Conservation (phyloP, 805 yeast genomes). For the Candida manassasensis region DNA sequence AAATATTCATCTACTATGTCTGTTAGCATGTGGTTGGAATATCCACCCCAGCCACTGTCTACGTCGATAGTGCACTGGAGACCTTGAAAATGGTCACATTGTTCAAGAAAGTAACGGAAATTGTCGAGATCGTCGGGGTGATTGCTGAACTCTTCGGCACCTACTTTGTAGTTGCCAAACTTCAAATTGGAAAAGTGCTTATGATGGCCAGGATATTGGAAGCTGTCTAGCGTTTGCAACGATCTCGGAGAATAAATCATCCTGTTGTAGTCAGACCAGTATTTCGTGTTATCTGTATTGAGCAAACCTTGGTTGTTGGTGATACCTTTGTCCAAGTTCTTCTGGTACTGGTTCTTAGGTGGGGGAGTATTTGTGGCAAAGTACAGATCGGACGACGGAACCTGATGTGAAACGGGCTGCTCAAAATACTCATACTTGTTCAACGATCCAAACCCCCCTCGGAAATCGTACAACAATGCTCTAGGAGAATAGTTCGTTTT, state of each 20-base stretch:
- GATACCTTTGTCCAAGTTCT: constrained; percentile 49
- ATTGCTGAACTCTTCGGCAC: constrained; percentile 53
- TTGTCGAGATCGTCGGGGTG: constrained; percentile 38
- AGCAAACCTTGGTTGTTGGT: constrained; percentile 24
- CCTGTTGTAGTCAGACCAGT: constrained; percentile 79
- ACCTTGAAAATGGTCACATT: constrained; percentile 72
- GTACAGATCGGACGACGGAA: constrained; percentile 9
- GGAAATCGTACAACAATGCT: constrained; percentile 73
- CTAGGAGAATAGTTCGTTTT: constrained; percentile 69
- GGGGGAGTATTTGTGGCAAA: constrained; percentile 16
- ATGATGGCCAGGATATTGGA: constrained; percentile 42
- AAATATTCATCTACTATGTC: constrained; percentile 66
- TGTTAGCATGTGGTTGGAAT: constrained; percentile 47
- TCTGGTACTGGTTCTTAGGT: constrained; percentile 57
- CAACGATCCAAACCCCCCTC: constrained; percentile 71
- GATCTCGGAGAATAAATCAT: constrained; percentile 62
- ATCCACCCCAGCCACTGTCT: constrained; percentile 85
- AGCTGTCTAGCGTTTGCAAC: constrained; percentile 50
- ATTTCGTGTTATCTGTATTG: constrained; percentile 39
- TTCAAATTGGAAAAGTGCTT: constrained; percentile 27
- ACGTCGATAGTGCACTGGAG: constrained; percentile 64
- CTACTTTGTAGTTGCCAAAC: constrained; percentile 50
- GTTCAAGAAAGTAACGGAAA: constrained; percentile 63
- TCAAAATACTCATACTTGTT: constrained; percentile 48
- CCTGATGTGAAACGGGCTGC: constrained; percentile 22